A percentile compares a stretch with the other conserved stretches of the same genome.
Evolutionary conservation across 1,284 basidiomycete species (phyloP).

Genomic region (Exsudoporus floridanus): DNA sequence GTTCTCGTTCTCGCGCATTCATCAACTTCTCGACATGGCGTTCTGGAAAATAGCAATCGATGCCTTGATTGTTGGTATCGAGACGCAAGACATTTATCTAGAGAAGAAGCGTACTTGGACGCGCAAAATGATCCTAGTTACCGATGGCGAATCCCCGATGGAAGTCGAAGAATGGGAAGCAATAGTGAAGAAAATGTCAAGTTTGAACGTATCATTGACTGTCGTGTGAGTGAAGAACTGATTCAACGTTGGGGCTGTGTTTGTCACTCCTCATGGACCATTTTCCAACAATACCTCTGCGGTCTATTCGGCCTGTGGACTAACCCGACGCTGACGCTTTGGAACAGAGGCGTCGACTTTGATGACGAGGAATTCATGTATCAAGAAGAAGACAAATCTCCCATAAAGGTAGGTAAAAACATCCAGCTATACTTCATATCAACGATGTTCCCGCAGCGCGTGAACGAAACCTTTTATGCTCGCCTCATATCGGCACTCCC

Average conservation of each 20-base stretch:
- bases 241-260: background rate
- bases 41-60: slow-evolving; percentile 65
- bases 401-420: slow-evolving; percentile 57
- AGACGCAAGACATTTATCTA: slow-evolving; percentile 68
- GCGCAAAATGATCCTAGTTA: slow-evolving; percentile 76
- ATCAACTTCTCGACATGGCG: background rate
- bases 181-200: slow-evolving; percentile 69
- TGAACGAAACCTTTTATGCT: slow-evolving; percentile 78
- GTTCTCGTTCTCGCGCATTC: background rate
- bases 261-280: background rate
- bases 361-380: slow-evolving; percentile 70
- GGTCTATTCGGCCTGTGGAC: background rate
- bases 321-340: slow-evolving; percentile 11
- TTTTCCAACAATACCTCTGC: background rate
- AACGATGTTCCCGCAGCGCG: slow-evolving; percentile 44
- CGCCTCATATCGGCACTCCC: slow-evolving; percentile 48
- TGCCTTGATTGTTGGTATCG: slow-evolving; percentile 81
- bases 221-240: slow-evolving; percentile 54
- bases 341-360: slow-evolving; percentile 77
- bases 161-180: slow-evolving; percentile 72
- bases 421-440: background rate
- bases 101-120: slow-evolving; percentile 75
- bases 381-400: slow-evolving; percentile 65
- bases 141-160: slow-evolving; percentile 75
- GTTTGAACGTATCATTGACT: slow-evolving; percentile 55